These are phyloP conservation scores for Plasmodium inui DNA, from an alignment of 169 alveolate species.

Conservation along the genomic window DNA sequence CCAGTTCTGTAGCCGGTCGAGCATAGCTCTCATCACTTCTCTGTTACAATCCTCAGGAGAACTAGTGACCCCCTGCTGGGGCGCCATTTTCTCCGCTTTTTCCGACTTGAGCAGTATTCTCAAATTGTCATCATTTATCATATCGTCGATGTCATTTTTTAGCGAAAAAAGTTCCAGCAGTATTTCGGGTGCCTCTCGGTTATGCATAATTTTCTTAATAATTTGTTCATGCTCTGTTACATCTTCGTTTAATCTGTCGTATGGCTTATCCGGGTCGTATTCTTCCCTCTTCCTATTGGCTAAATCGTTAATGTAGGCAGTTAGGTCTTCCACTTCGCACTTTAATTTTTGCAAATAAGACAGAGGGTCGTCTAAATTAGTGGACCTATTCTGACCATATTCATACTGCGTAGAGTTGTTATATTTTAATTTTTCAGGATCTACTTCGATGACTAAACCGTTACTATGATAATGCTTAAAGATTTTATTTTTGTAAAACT, in stretches of 20 bases:
- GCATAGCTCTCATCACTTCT: neutral
- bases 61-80: neutral
- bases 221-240: constrained; percentile 62
- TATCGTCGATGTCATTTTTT: constrained; percentile 54
- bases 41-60: neutral
- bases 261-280: neutral
- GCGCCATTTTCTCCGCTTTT: neutral
- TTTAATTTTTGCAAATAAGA: constrained; percentile 63
- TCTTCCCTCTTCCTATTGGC: constrained; percentile 10
- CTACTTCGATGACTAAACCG: constrained; percentile 40
- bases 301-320: constrained; percentile 34
- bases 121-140: constrained; percentile 51
- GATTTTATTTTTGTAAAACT: constrained; percentile 56
- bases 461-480: constrained; percentile 36
- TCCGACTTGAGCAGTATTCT: constrained; percentile 5
- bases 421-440: constrained; percentile 54
- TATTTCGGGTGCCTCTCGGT: constrained; percentile 63
- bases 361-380: constrained; percentile 50
- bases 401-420: constrained; percentile 53
- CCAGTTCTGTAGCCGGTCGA: neutral
- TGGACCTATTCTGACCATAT: constrained; percentile 13
- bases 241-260: constrained; percentile 21
- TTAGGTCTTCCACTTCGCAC: constrained; percentile 70
- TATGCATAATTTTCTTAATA: constrained; percentile 55
- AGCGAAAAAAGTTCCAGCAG: constrained; percentile 52